A percentile compares a stretch with the other conserved stretches of the same genome.
Evolutionary conservation across 2,329 filamentous ascomycete species (phyloP).

Genomic region (Macrophomina phaseolina): DNA sequence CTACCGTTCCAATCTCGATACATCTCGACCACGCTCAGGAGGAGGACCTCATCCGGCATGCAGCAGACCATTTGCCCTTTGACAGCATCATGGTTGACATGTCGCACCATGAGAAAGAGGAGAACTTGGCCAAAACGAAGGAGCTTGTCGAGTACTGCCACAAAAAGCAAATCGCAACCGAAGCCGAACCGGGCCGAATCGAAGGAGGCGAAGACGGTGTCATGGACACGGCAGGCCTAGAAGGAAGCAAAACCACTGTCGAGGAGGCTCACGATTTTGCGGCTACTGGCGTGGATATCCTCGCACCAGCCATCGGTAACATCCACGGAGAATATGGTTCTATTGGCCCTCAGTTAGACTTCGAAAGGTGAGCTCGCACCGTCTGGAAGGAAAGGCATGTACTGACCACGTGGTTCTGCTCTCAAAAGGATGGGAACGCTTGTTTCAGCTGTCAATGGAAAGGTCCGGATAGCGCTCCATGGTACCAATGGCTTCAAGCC

Average conservation of each 20-base stretch:
- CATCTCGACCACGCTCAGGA: conserved; percentile 56
- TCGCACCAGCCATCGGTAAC: conserved; percentile 77
- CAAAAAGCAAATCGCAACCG: conserved; percentile 67
- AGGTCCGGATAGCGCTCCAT: conserved; percentile 60
- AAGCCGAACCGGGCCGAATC: conserved; percentile 73
- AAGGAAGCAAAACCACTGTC: conserved; percentile 68
- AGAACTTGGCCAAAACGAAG: conserved; percentile 68
- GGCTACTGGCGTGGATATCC: conserved; percentile 71
- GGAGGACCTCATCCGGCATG: conserved; percentile 49
- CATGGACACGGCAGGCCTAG: conserved; percentile 67
- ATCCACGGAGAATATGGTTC: conserved; percentile 76
- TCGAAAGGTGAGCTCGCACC: conserved; percentile 28
- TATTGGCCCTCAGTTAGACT: conserved; percentile 51
- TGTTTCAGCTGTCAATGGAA: conserved; percentile 37
- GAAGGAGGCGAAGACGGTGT: conserved; percentile 77
- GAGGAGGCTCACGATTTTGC: conserved; percentile 74
- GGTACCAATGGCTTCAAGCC: conserved; percentile 62
- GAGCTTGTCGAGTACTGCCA: conserved; percentile 68
- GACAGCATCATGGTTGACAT: conserved; percentile 81
- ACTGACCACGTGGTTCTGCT: background rate
- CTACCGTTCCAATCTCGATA: conserved; percentile 51
- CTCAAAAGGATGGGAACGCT: background rate
- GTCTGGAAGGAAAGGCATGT: background rate
- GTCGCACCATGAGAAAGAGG: conserved; percentile 71
- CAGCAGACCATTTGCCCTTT: conserved; percentile 60